Evolutionary conservation across 2,329 filamentous ascomycete genomes (phyloP), one percentile per base, ranked within the genome.

Genomic region (Pestalotiopsis sp.): DNA sequence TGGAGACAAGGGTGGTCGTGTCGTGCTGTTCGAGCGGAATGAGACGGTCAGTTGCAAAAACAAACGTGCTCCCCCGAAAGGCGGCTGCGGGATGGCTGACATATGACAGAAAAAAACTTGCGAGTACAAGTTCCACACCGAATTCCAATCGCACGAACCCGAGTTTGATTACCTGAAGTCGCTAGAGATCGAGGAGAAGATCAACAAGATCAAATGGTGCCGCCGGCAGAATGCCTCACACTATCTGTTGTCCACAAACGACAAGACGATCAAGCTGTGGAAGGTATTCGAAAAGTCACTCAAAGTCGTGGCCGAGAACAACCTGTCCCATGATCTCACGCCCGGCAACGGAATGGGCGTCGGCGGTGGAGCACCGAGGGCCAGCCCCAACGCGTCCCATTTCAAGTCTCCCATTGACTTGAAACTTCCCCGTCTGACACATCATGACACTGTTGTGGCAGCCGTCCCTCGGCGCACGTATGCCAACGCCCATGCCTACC

Each of bases 131-230:
- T 99, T 99, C 82, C 96, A 99, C 82, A 99, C 96, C 81, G 96
- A 99, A 80, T 99, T 99, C 77, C 96, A 99, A 85, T 99, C 96
- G 76, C 96, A 99, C 85, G 96, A 99, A 81, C 96, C 96, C 72
- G 96, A 99, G 83, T 99, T 99, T 82, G 96, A 99, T 82, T 99
- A 99, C 81, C 90, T 99, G 73, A 99, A 99, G 84, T 99, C 96
- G 41, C 88, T 99, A 75, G 96, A 99, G 83, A 99, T 99, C 79
- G 96, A 99, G 87, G 96, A 99, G 84, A 99, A 99, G 86, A 99
- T 99, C 88, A 99, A 99, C 88, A 99, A 99, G 87, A 99, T 99
- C 85, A 99, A 98, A 83, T 99, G 96, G 96, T 99, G 96, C 82
- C 91, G 93, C 79, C 92, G 96, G 83, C 95, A 98, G 83, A 99